These are phyloP conservation scores for Monotropa hypopitys DNA, from an alignment of 179 eudicot genomes.

Conservation along the genomic window DNA sequence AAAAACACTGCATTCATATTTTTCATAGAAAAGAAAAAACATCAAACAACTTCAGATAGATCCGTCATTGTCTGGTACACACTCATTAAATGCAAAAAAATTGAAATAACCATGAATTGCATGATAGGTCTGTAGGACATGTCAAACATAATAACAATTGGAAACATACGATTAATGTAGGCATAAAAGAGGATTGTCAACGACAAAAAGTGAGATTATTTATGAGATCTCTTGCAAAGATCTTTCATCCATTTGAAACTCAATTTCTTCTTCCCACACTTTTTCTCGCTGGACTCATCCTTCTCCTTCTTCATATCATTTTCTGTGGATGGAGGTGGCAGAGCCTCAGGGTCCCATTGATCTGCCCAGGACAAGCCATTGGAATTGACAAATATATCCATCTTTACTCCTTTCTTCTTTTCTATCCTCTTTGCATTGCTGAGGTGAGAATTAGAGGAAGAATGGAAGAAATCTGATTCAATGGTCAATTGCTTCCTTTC, in stretches of 20 bases:
- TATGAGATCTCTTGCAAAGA: constrained; percentile 21
- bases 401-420: constrained; percentile 7
- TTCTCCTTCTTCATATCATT: constrained; percentile 17
- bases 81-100: background rate
- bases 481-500: background rate
- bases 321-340: constrained; percentile 8
- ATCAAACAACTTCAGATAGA: background rate
- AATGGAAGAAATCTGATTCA: background rate
- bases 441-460: background rate
- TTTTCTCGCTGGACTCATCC: no score
- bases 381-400: constrained; percentile 26
- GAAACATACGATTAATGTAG: background rate
- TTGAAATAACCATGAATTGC: background rate
- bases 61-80: background rate
- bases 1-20: no score
- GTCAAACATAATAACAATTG: background rate
- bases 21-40: background rate
- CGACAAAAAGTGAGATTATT: background rate
- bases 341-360: constrained; percentile 48
- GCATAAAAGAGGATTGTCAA: background rate
- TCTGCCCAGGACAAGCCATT: constrained; percentile 50
- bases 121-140: background rate
- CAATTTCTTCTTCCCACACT: constrained; percentile 22
- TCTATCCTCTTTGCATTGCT: background rate
- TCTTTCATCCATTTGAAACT: constrained; percentile 28